Conservation (phyloP, 306 rosid species). For the Sicyos baderoa region DNA sequence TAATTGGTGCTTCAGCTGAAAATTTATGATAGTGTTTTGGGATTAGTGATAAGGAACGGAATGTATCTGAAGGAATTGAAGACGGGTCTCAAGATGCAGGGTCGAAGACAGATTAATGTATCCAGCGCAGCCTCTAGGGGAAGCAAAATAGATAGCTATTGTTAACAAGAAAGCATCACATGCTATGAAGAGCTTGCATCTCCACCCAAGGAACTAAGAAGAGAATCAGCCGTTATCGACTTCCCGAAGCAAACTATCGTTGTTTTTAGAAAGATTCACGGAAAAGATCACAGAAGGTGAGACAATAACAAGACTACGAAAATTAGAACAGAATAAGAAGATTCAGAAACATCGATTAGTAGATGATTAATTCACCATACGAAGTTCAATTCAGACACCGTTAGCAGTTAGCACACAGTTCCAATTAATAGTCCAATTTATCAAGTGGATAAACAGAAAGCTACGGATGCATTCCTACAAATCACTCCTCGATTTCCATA, state of each 20-base stretch:
- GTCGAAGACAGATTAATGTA: conserved; percentile 25
- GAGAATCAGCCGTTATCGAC: conserved; percentile 41
- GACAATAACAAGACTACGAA: neutral
- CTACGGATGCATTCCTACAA: neutral
- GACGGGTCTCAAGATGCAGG: conserved; percentile 11
- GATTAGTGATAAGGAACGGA: neutral
- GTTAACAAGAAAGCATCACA: conserved; percentile 66
- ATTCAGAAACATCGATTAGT: conserved; percentile 1
- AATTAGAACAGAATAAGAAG: neutral
- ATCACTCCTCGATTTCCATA: neutral
- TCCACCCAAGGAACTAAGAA: conserved; percentile 30
- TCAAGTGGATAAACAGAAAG: neutral
- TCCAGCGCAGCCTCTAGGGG: conserved; percentile 22
- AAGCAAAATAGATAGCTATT: conserved; percentile 38
- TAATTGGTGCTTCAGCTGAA: conserved; percentile 2
- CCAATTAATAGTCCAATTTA: neutral
- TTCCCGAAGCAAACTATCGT: conserved; percentile 46
- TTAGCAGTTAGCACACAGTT: neutral
- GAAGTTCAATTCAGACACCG: neutral
- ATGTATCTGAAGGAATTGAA: neutral
- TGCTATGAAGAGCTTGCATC: conserved; percentile 33
- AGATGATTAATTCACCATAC: neutral
- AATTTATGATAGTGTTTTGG: neutral
- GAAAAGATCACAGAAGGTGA: conserved; percentile 23
- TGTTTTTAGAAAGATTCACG: conserved; percentile 23